These are phyloP conservation scores for Creolimax fragrantissima DNA, from an alignment of 78 protist species.

Conservation along the genomic window DNA sequence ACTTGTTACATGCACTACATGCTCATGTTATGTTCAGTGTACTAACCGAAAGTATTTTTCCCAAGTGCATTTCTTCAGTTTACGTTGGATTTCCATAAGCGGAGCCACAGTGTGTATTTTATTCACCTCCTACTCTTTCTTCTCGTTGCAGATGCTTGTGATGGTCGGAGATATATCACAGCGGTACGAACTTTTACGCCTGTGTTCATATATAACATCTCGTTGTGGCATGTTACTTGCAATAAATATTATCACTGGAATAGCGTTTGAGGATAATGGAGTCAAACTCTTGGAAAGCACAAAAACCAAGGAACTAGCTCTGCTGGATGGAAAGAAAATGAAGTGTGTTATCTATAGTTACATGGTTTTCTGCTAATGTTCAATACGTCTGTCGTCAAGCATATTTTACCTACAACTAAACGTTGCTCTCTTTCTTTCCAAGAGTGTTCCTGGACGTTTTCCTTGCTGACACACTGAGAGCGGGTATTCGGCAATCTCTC, in stretches of 20 bases:
- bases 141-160: not conserved
- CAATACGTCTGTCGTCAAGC: too few relatives aligned
- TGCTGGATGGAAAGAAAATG: not conserved
- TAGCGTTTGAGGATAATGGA: not conserved
- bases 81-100: too few relatives aligned
- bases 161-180: not conserved
- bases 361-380: too few relatives aligned
- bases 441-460: not conserved
- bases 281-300: not conserved
- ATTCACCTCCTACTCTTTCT: not conserved
- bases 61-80: too few relatives aligned
- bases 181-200: not conserved
- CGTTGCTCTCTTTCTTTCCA: too few relatives aligned
- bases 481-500: not conserved
- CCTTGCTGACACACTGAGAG: not conserved
- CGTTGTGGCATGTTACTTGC: not conserved
- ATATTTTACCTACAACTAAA: too few relatives aligned
- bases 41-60: too few relatives aligned
- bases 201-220: not conserved
- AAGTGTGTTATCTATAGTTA: not conserved
- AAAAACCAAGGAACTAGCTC: not conserved
- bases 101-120: too few relatives aligned
- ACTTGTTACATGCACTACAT: too few relatives aligned
- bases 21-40: too few relatives aligned
- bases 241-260: not conserved